Evolutionary conservation across 495 filamentous ascomycete genomes (phyloP), one percentile per base, ranked within the genome.

Genomic region (Penicillium ucsense): DNA sequence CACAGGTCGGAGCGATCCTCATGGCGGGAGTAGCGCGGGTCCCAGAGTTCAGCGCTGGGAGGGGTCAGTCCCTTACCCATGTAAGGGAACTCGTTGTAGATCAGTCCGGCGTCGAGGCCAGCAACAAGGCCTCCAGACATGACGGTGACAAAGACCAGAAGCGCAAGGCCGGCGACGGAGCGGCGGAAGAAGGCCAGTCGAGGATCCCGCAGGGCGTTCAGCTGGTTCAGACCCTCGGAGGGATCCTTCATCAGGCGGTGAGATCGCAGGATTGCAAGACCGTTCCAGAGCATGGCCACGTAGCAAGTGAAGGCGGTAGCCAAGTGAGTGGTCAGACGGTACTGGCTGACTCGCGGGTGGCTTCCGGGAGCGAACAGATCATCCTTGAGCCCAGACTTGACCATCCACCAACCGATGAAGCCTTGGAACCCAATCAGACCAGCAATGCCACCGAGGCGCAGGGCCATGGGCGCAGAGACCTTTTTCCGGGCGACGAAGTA

Each of bases 371-470:
- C 88, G 59, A 97, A 95, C 11, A 97, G 79, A 57, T 97, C 89
- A 61, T 98, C 92, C 54, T 88, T 88, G 47, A 98, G 72, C 2
- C 92, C 92, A 1, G 85, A 90, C 65, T 94, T 94, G 54, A 98
- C 92, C 92, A 98, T 98, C 88, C 91, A 98, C 92, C 92, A 98
- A 7, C 92, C 92, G 39, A 98, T 76, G 54, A 92, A 82, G 6
- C 94, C 92, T 66, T 98, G 92, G 63, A 95, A 92, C 31, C 88
- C 94, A 63, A 98, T 96, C 43, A 96, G 69, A 33, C 75, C 83
- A 20, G 85, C 83, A 49, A 98, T 95, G 1, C 89, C 91, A 11
- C 76, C 70, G n/a, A 98, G 76, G 37, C 80, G 79, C 38, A 64
- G 60, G 4, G 89, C 83, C 82, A 94, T 94, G 34, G 79, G 81